phyloP scores from a whole-genome alignment of 352 stramenopile genomes.

The Globisporangium middletonii region DNA sequence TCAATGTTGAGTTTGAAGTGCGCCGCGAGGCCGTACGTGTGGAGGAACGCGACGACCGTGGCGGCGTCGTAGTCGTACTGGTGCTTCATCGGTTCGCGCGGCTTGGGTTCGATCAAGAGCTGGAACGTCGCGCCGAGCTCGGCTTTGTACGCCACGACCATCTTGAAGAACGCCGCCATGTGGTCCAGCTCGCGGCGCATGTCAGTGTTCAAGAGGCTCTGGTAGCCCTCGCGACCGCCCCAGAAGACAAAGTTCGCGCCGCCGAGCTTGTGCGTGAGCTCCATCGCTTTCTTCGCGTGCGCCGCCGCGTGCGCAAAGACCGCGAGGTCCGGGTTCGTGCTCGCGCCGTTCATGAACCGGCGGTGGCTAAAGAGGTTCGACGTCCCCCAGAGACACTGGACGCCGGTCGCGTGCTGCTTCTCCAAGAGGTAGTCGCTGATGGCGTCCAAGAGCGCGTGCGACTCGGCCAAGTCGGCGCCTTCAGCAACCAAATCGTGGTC shows the following conservation, averaged over 20 bases:
- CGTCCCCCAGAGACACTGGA: slow-evolving; percentile 79
- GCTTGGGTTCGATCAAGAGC: slow-evolving; percentile 85
- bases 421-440: slow-evolving; percentile 40
- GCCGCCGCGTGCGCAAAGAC: slow-evolving; percentile 70
- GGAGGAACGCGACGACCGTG: slow-evolving; percentile 80
- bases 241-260: slow-evolving; percentile 87
- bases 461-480: slow-evolving; percentile 41
- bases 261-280: slow-evolving; percentile 77
- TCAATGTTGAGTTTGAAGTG: slow-evolving; percentile 90
- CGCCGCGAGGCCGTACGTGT: slow-evolving; percentile 62
- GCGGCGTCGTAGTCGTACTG: slow-evolving; percentile 89
- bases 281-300: slow-evolving; percentile 85
- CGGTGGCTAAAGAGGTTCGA: slow-evolving; percentile 76
- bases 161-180: slow-evolving; percentile 77
- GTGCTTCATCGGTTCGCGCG: slow-evolving; percentile 82
- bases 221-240: slow-evolving; percentile 78
- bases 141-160: slow-evolving; percentile 77
- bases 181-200: slow-evolving; percentile 75
- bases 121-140: slow-evolving; percentile 64
- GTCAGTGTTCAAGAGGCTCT: slow-evolving; percentile 77
- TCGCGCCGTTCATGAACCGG: slow-evolving; percentile 81
- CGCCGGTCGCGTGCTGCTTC: slow-evolving; percentile 65
- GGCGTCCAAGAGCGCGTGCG: slow-evolving; percentile 26
- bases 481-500: slow-evolving; percentile 76
- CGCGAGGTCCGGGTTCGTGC: slow-evolving; percentile 81